A percentile compares a stretch with the other conserved stretches of the same genome.
Conservation (phyloP, 306 rosid species). For the Vachellia pachyceras region DNA sequence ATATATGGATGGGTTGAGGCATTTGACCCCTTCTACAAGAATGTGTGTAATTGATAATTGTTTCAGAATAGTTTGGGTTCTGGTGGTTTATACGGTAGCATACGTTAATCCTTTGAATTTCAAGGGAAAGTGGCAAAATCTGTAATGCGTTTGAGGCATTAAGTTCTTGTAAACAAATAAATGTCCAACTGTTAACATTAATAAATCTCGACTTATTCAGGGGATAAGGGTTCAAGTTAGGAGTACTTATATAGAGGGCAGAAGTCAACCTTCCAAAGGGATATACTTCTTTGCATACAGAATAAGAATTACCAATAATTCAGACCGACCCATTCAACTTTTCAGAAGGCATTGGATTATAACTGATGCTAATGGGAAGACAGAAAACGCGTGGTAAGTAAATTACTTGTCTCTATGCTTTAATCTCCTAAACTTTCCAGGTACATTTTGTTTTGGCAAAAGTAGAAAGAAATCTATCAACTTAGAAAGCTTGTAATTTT, state of each 20-base stretch:
- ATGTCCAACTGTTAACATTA: conserved; percentile 7
- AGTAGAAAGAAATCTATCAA: not conserved
- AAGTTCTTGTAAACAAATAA: conserved; percentile 15
- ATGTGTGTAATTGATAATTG: not conserved
- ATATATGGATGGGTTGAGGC: not conserved
- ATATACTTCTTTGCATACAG: conserved; percentile 70
- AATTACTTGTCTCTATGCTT: conserved; percentile 26
- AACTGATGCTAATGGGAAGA: conserved; percentile 74
- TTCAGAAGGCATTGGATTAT: conserved; percentile 89
- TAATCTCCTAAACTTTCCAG: conserved; percentile 13
- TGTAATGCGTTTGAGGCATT: conserved; percentile 7
- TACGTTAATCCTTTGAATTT: conserved; percentile 4
- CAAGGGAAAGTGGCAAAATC: not conserved
- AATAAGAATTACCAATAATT: conserved; percentile 73
- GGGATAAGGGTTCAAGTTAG: conserved; percentile 87
- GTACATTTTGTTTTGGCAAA: not conserved
- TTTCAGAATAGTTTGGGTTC: conserved; percentile 12
- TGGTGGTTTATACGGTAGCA: not conserved
- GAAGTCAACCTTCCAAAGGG: conserved; percentile 74
- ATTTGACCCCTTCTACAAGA: not conserved
- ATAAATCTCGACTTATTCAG: conserved; percentile 44
- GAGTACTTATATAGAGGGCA: conserved; percentile 72
- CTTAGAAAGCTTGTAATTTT: not conserved
- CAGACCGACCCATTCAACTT: conserved; percentile 73
- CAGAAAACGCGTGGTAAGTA: conserved; percentile 76